A percentile compares a stretch with the other conserved stretches of the same genome.
Conservation (phyloP, 148 eudicot species). For the Tetragonia tetragonoides region DNA sequence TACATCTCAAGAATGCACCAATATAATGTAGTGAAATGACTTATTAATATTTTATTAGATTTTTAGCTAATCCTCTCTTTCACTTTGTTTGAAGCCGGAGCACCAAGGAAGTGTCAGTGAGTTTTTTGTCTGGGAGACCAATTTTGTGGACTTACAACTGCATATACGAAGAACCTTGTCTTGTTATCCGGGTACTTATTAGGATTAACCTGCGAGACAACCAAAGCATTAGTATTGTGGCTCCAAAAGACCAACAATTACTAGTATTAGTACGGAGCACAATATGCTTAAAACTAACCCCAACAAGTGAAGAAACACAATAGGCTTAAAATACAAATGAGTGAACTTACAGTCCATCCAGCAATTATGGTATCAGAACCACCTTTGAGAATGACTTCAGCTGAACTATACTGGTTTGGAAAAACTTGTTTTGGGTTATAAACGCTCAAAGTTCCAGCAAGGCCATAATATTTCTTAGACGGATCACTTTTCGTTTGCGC, state of each 20-base stretch:
- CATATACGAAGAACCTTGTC: conserved; percentile 18
- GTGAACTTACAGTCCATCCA: conserved; percentile 22
- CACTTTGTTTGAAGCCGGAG: not conserved
- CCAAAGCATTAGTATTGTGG: no score
- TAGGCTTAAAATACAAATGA: not conserved
- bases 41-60: no score
- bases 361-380: conserved; percentile 16
- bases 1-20: no score
- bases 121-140: no score
- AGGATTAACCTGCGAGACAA: conserved; percentile 19
- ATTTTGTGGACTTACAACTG: conserved; percentile 15
- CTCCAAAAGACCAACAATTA: no score
- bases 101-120: not conserved
- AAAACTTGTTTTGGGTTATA: conserved; percentile 21
- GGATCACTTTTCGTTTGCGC: conserved; percentile 13
- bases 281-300: no score
- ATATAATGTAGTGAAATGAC: no score
- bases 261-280: no score
- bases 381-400: conserved; percentile 21
- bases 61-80: no score
- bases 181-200: conserved; percentile 8
- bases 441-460: conserved; percentile 9
- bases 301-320: not conserved
- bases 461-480: conserved; percentile 14
- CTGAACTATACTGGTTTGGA: conserved; percentile 20